Evolutionary conservation across 257 asterid genomes (phyloP).

Genomic region (Nicotiana undulata): DNA sequence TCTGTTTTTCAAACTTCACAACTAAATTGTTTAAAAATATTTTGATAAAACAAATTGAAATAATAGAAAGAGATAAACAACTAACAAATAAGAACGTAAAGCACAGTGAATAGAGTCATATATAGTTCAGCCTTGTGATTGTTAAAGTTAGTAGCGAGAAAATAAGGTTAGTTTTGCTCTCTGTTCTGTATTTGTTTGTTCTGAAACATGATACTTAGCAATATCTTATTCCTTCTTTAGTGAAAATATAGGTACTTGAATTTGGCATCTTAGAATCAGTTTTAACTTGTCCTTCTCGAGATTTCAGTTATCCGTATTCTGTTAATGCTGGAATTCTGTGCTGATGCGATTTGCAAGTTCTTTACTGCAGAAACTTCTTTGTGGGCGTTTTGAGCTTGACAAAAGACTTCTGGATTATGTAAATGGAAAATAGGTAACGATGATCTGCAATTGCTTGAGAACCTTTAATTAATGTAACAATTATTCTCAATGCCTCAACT

Average conservation of each 20-base stretch:
- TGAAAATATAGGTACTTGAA: not conserved
- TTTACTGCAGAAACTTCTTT: conserved; percentile 58
- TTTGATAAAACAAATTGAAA: not conserved
- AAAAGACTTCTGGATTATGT: conserved; percentile 72
- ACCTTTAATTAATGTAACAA: not conserved
- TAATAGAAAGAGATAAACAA: not conserved
- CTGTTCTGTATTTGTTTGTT: not conserved
- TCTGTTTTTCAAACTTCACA: not conserved
- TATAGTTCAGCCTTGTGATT: too few species aligned
- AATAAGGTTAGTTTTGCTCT: not conserved
- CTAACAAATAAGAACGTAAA: not conserved
- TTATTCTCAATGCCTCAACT: not conserved
- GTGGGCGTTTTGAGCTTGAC: conserved; percentile 92
- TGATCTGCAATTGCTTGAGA: not conserved
- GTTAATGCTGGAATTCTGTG: not conserved
- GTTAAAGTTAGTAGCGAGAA: too few species aligned
- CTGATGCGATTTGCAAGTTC: not conserved
- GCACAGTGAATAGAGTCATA: not conserved
- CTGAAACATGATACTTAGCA: not conserved
- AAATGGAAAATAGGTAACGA: conserved; percentile 57
- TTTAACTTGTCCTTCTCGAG: not conserved
- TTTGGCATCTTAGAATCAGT: conserved; percentile 1
- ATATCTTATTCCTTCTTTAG: not conserved
- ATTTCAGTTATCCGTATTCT: not conserved
- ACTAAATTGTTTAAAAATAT: too few species aligned